Evolutionary conservation across 176 grass and related monocot species (phyloP).

Genomic region (Zea luxurians): DNA sequence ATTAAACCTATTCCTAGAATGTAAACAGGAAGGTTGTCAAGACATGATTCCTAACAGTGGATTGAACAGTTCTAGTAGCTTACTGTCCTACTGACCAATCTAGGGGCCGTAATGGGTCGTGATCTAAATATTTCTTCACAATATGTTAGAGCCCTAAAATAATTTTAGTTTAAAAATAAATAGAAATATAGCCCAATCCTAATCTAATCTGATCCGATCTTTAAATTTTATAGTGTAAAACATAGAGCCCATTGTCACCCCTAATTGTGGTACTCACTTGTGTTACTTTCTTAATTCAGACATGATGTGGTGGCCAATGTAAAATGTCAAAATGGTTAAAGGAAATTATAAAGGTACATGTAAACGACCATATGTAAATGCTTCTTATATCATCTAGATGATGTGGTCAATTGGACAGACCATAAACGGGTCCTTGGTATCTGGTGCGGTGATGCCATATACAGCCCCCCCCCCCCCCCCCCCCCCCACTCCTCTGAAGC

Average conservation of each 20-base stretch:
- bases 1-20: neutral
- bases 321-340: conserved; percentile 20
- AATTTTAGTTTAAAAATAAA: too few species aligned
- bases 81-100: neutral
- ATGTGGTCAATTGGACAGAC: neutral
- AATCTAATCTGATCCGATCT: too few species aligned
- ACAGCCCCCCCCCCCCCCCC: too few species aligned
- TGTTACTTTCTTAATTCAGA: neutral
- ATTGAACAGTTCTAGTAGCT: neutral
- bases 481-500: too few species aligned
- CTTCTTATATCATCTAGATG: neutral
- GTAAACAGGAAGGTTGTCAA: neutral
- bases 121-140: too few species aligned
- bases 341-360: neutral
- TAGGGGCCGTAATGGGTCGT: too few species aligned
- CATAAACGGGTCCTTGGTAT: neutral
- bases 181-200: too few species aligned
- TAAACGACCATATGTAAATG: neutral
- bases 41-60: neutral
- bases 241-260: too few species aligned
- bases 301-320: neutral
- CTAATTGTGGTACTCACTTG: too few species aligned
- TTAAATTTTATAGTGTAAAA: too few species aligned
- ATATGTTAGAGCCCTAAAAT: too few species aligned
- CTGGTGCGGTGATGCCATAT: neutral